phyloP scores from a whole-genome alignment of 371 early-diverging fungal species.

The Furculomyces boomerangus region DNA sequence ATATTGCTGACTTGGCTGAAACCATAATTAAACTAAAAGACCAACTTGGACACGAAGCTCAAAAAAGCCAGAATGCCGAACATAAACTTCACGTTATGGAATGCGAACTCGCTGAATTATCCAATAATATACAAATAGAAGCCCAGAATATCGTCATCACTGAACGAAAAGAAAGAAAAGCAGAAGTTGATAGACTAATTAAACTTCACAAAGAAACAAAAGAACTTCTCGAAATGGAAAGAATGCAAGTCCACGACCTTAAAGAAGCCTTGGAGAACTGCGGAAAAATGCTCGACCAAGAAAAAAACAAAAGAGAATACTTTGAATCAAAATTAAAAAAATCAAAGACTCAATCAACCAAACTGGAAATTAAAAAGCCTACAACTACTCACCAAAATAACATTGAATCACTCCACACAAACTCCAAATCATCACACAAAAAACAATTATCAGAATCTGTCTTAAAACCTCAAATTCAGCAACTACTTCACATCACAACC shows the following conservation, averaged over 20 bases:
- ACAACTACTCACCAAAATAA: too few species aligned
- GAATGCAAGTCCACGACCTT: constrained; percentile 13
- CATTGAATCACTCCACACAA: too few species aligned
- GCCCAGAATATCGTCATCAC: constrained; percentile 20
- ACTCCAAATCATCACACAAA: too few species aligned
- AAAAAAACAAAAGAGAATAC: not conserved
- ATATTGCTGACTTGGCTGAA: not conserved
- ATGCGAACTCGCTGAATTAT: constrained; percentile 21
- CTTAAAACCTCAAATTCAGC: too few species aligned
- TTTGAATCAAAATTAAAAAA: too few species aligned
- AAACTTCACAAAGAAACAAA: constrained; percentile 7
- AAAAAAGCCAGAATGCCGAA: constrained; percentile 19
- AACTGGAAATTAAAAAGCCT: too few species aligned
- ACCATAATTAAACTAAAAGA: not conserved
- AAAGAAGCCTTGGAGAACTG: constrained; percentile 15
- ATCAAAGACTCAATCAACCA: too few species aligned
- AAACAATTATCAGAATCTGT: too few species aligned
- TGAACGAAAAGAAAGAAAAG: constrained; percentile 15
- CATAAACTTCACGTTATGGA: constrained; percentile 21
- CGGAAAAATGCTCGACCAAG: constrained; percentile 9
- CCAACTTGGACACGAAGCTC: constrained; percentile 13
- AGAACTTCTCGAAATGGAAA: constrained; percentile 22
- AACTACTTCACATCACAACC: too few species aligned
- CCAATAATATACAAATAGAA: constrained; percentile 19
- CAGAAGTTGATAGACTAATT: constrained; percentile 11